Base-by-base conservation (phyloP, 768 basidiomycete genomes). In the Suillus tomentosus region DNA sequence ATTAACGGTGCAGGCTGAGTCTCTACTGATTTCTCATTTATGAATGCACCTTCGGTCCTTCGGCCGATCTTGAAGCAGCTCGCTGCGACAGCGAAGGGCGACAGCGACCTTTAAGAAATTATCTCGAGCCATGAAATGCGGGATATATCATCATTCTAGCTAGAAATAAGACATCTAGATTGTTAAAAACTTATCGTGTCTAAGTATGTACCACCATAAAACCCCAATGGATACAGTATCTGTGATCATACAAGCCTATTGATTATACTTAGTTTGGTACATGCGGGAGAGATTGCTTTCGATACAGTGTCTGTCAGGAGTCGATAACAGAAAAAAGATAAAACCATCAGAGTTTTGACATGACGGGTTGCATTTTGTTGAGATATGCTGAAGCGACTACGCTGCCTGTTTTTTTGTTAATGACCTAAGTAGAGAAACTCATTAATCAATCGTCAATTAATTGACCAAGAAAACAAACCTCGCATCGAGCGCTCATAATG, bases 401-500 rank as follows among this genome's bases (percentile, higher is more conserved):
- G 63, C 84, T 78, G 19, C 88, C 87, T 3, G 82, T 80, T 58
- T 79, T 74, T 66, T 85, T 87, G 72, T 89, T 85, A 45, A 84
- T 67, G 53, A 91, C 79, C 88, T 91, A 66, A 2, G 40, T 45
- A 19, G 45, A 22, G 36, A 22, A 55, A 60, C 51, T 65, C 43
- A 58, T 62, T 43, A 43, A 31, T 55, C 27, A 48, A 48, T n/a
- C 58, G 58, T 42, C 40, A 27, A 56, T 27, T 22, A 37, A 50
- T 14, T 55, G 62, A 58, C 31, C 17, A 60, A 53, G 24, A 19
- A 36, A 54, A 73, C 81, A 65, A 67, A 89, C 89, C 81, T 91
- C 88, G 69, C 90, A 90, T 65, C 87, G 79, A 43, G 88, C 85
- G 53, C 84, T 82, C 89, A 91, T 90, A 43, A 90, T 83, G 27